Base-by-base conservation (phyloP, 176 grass and related monocot species). In the Dactylis glomerata region DNA sequence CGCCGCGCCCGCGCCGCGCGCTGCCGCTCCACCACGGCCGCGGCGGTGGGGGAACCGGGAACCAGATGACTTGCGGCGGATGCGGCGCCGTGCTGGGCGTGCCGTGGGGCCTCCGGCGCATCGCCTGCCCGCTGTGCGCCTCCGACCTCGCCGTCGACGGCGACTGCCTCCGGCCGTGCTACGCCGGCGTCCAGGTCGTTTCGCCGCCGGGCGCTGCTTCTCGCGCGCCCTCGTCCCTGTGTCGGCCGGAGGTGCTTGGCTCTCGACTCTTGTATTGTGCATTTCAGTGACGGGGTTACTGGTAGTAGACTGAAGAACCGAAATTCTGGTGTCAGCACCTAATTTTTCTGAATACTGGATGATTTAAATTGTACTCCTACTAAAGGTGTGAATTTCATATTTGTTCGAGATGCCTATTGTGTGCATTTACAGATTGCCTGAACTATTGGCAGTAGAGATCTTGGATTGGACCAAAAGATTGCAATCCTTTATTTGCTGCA, bases 41-140 rank as follows among this genome's bases (percentile, higher is more conserved):
- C 32, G 36, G 9, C 65, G 7, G 24, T 19, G 26, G 76, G 13
- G 82, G 52, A 0, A 31, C 69, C 10, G 76, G 83, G 14, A 68
- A 27, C 23, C 23, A 75, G 77, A 87, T 97, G 8, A 80, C 87
- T 22, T 97, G 94, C 80, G 87, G 47, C 27, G 86, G 83, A 3
- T 97, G 94, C 92, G 91, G 91, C 70, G 89, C 89, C 10, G 83
- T 94, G 20, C 88, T 97, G 27, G 79, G 86, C 57, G 92, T 97
- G n/a, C 94, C 94, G 10, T 81, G 83, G 30, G 94, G 92, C 27
- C 74, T 92, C 82, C 37, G 85, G 34, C 82, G 88, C 80, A 68
- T 94, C 68, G 58, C 65, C 67, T 97, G 92, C 78, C 94, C 94
- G 38, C 86, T 92, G 66, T 97, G 94, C 56, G 86, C 81, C 45